Conservation (phyloP, 148 eudicot species). For the Nepenthes mirabilis region DNA sequence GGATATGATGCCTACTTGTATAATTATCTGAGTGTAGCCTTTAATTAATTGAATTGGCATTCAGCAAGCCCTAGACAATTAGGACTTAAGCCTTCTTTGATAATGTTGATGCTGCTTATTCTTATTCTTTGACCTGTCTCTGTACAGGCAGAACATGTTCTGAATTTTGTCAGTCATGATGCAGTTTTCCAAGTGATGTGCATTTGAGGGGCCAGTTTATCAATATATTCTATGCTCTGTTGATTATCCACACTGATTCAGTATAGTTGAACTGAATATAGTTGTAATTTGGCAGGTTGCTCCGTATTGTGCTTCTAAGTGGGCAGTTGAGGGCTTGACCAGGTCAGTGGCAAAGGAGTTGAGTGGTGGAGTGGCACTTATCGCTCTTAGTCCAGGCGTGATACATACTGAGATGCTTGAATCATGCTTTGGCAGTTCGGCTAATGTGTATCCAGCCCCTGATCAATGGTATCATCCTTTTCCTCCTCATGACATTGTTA, state of each 20-base stretch:
- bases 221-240: neutral
- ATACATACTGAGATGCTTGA: conserved; percentile 87
- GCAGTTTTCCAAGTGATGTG: too few species aligned
- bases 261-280: conserved; percentile 2
- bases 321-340: conserved; percentile 91
- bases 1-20: too few species aligned
- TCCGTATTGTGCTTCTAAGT: conserved; percentile 98
- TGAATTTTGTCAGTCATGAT: too few species aligned
- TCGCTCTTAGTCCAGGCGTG: conserved; percentile 82
- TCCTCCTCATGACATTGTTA: neutral
- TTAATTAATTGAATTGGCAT: too few species aligned
- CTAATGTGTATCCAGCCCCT: conserved; percentile 62
- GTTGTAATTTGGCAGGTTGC: conserved; percentile 47
- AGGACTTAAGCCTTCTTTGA: too few species aligned
- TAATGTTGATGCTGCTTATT: too few species aligned
- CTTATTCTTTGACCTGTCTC: too few species aligned
- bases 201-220: neutral
- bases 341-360: conserved; percentile 87
- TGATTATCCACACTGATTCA: neutral
- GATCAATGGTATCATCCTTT: conserved; percentile 54
- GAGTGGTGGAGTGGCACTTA: conserved; percentile 63
- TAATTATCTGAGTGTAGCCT: too few species aligned
- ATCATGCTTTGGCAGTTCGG: conserved; percentile 84
- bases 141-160: too few species aligned
- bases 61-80: too few species aligned